These are phyloP conservation scores for Penicillium ucsense DNA, from an alignment of 495 filamentous ascomycete species.

Conservation along the genomic window DNA sequence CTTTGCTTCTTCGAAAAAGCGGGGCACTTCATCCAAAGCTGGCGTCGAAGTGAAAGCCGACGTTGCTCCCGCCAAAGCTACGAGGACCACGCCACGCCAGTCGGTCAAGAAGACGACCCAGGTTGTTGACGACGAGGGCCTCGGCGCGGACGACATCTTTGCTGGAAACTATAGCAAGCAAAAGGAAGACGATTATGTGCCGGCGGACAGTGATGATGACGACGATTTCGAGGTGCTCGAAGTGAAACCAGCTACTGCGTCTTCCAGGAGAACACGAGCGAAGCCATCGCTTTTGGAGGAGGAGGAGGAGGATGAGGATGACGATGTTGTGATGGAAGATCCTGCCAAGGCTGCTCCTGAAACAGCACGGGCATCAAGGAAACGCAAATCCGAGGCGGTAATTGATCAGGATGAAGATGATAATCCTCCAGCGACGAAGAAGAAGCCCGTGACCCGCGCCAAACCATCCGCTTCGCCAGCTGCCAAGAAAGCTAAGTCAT, in stretches of 20 bases:
- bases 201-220: slow-evolving; percentile 46
- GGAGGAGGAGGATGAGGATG: slow-evolving; percentile 33
- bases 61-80: slow-evolving; percentile 19
- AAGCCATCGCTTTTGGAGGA: slow-evolving; percentile 36
- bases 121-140: slow-evolving; percentile 45
- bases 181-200: slow-evolving; percentile 62
- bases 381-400: slow-evolving; percentile 46
- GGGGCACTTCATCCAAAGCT: slow-evolving; percentile 24
- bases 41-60: slow-evolving; percentile 5
- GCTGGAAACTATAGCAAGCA: slow-evolving; percentile 55
- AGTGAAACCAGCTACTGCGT: slow-evolving; percentile 25
- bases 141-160: slow-evolving; percentile 66
- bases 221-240: slow-evolving; percentile 31
- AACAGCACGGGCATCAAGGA: slow-evolving; percentile 17
- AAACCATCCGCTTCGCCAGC: slow-evolving; percentile 30
- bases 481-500: slow-evolving; percentile 50
- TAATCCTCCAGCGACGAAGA: slow-evolving; percentile 16
- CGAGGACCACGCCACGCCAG: slow-evolving; percentile 10
- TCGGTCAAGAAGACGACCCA: slow-evolving; percentile 23
- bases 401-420: slow-evolving; percentile 31
- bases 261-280: slow-evolving; percentile 25
- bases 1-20: slow-evolving; percentile 51
- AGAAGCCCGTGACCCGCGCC: slow-evolving; percentile 13
- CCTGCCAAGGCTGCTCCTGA: slow-evolving; percentile 27
- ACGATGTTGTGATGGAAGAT: slow-evolving; percentile 42